Base-by-base conservation (phyloP, 345 rosid species). In the Sonneratia alba region DNA sequence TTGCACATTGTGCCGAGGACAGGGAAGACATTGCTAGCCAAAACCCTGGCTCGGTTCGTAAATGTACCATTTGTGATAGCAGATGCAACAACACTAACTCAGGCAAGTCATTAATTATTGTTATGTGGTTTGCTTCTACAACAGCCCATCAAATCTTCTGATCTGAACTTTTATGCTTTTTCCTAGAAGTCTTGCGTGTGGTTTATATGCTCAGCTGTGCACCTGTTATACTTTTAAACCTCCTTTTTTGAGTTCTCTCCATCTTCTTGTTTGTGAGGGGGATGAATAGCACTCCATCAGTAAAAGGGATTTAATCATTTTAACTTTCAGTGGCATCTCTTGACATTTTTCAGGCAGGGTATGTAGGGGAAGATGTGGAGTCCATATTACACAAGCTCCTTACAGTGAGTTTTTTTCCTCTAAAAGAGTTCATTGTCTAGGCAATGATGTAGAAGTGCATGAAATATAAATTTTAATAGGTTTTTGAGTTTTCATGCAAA, bases 361-460 rank as follows among this genome's bases (percentile, higher is more conserved):
- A 96, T 79, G 99, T 92, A 8, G 99, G 99, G 73, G 98, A 96
- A 83, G 99, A 92, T 81, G 99, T 96, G 77, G 99, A 96, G 82
- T 89, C 98, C 80, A 91, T 96, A 83, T 83, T 96, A 82, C 90
- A 91, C 90, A 96, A 96, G 84, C 98, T 96, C 63, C 95, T 92
- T 62, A 84, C 81, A 73, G 99, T 92, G 84, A 77, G 73, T 72
- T 75, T 13, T 66, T 72, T 34, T 42, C 49, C 24, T 62, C 4
- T 42, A 42, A 12, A 32, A 69, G 38, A 2, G 56, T 42, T 70
- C 24, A 32, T 32, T 61, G 34, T 1, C 19, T 19, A 55, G 61
- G 61, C 24, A 21, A 22, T 61, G 24, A 27, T 61, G 27, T 14
- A 12, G 19, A 3, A 5, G 3, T 59, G n/a, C 22, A 21, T 13